Evolutionary conservation across 1,284 basidiomycete genomes (phyloP), one percentile per base, ranked within the genome.

Genomic region (Tremellales sp.): DNA sequence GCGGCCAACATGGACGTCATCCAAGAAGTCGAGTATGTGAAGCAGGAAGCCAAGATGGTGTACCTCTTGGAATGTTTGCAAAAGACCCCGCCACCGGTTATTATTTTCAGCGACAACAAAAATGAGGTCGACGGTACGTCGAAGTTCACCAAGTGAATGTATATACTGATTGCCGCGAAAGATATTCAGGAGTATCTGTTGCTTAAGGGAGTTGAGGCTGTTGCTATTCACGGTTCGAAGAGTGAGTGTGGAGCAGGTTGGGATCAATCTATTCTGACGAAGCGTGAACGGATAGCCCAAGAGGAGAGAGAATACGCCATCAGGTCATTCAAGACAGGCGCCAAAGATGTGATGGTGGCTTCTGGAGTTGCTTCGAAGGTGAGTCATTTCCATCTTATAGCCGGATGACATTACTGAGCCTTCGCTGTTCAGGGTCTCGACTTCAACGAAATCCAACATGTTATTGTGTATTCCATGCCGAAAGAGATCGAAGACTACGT

Each of bases 291-390:
- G 16, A 31, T 58, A 94, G 90, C 87, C 5, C 95, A 98, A 73
- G 95, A 98, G 74, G 95, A 98, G 72, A 86, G 95, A 19, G 94
- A 98, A 72, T 98, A 97, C 63, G 95, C 95, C 16, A 97, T 98
- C 73, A 88, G 87, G 59, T 85, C 91, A 0, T 99, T 98, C 79
- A 97, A 97, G 66, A 83, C 85, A 1, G 94, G 94, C 18, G 86
- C 85, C 39, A 97, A 97, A 68, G 95, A 98, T 68, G 94, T 98
- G 45, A 97, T 98, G 94, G 95, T 99, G 27, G 95, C 95, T 4
- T 95, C 90, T 3, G 86, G 93, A 21, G 92, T 98, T 16, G 95
- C 94, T 0, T 94, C 89, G 38, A 98, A 98, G n/a, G n/a, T n/a
- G n/a, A n/a, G n/a, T n/a, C n/a, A n/a, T n/a, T n/a, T n/a, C n/a